Conservation (phyloP, 2,329 filamentous ascomycete genomes). For the Xylariaceae sp. region DNA sequence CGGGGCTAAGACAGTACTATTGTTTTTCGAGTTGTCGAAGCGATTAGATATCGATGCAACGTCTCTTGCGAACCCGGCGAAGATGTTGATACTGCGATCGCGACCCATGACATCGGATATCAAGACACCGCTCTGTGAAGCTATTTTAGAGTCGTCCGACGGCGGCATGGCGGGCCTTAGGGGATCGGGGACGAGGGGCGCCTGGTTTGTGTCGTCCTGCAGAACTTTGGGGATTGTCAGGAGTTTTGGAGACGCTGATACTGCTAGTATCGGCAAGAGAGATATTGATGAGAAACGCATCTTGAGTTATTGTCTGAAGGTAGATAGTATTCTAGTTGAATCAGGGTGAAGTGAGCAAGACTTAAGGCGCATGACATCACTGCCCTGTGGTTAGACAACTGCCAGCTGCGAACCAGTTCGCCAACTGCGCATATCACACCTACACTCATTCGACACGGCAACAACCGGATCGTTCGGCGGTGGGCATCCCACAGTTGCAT, state of each 20-base stretch:
- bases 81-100: constrained; percentile 77
- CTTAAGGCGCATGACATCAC: no score
- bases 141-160: constrained; percentile 6
- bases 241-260: constrained; percentile 20
- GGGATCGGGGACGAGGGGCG: constrained; percentile 32
- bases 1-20: constrained; percentile 85
- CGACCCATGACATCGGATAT: constrained; percentile 83
- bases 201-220: constrained; percentile 24
- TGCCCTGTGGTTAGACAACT: no score
- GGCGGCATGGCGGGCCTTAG: constrained; percentile 22
- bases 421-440: no score
- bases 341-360: no score
- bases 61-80: constrained; percentile 77
- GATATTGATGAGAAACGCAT: constrained; percentile 21
- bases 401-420: no score
- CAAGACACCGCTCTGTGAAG: constrained; percentile 50
- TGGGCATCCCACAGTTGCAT: no score
- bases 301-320: constrained; percentile 2
- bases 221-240: constrained; percentile 23
- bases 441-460: no score
- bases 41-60: constrained; percentile 66
- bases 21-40: constrained; percentile 62
- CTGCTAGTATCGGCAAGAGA: constrained; percentile 16
- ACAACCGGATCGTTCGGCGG: no score
- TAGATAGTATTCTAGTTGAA: no score